Evolutionary conservation across 116 monocot species (phyloP).

Genomic region (Phalaenopsis hybrid): DNA sequence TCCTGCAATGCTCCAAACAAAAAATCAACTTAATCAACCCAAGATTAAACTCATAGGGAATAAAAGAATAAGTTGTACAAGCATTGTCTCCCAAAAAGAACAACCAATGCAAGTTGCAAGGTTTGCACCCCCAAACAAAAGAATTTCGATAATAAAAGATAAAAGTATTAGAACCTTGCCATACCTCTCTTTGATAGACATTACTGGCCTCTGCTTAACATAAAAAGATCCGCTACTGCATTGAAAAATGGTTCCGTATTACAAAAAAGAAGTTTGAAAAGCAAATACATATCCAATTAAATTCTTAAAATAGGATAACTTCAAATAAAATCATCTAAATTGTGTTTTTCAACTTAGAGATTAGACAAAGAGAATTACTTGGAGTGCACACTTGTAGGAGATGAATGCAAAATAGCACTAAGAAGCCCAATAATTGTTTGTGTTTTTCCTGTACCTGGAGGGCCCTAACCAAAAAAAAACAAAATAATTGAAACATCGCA

Average conservation of each 20-base stretch:
- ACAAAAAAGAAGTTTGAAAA: not conserved
- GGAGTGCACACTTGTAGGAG: conserved; percentile 67
- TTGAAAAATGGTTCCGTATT: conserved; percentile 13
- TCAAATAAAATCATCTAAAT: not conserved
- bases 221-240: conserved; percentile 44
- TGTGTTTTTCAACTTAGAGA: not conserved
- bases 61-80: not conserved
- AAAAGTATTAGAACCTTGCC: conserved; percentile 13
- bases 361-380: conserved; percentile 30
- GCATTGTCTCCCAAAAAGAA: not conserved
- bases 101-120: not conserved
- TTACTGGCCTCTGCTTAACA: conserved; percentile 21
- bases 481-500: not conserved
- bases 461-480: conserved; percentile 51
- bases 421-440: conserved; percentile 97
- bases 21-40: not conserved
- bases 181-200: conserved; percentile 61
- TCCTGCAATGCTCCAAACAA: not conserved
- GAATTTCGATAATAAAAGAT: not conserved
- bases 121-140: not conserved
- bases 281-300: not conserved
- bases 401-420: conserved; percentile 88
- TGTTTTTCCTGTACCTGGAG: conserved; percentile 99
- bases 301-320: conserved; percentile 1
- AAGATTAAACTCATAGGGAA: not conserved